phyloP scores from a whole-genome alignment of 208 protist genomes.

The Leishmania amazonensis region DNA sequence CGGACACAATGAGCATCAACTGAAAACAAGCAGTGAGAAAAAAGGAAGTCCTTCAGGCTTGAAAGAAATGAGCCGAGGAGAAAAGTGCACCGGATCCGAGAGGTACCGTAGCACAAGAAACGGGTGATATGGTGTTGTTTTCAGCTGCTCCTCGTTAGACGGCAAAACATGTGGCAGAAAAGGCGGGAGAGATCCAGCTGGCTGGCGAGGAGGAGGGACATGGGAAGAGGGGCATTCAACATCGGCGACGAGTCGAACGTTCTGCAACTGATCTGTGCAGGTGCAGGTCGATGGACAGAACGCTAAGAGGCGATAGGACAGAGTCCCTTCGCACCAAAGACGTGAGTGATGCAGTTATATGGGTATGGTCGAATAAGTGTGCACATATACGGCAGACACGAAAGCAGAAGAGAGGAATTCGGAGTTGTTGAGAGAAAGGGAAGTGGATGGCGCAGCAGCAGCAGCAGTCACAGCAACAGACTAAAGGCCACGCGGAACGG shows the following conservation, averaged over 20 bases:
- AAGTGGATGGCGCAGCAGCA: not conserved
- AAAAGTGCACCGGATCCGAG: not conserved
- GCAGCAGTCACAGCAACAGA: not conserved
- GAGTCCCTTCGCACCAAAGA: not conserved
- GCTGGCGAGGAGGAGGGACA: not conserved
- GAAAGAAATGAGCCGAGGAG: not conserved
- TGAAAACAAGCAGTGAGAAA: no score
- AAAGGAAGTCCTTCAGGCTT: not conserved
- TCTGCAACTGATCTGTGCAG: not conserved
- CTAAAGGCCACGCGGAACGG: not conserved
- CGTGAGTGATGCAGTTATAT: not conserved
- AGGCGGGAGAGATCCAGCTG: not conserved
- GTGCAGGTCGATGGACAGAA: not conserved
- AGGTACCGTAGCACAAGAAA: not conserved
- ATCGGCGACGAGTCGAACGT: not conserved
- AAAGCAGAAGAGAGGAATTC: not conserved
- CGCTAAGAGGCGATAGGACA: not conserved
- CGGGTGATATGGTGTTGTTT: not conserved
- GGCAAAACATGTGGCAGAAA: not conserved
- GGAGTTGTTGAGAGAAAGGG: not conserved
- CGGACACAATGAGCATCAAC: no score
- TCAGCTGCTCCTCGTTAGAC: not conserved
- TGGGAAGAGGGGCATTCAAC: not conserved
- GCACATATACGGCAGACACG: not conserved
- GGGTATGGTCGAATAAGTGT: not conserved